phyloP scores from a whole-genome alignment of 2,329 filamentous ascomycete genomes.

The Malbranchea cinnamomea region DNA sequence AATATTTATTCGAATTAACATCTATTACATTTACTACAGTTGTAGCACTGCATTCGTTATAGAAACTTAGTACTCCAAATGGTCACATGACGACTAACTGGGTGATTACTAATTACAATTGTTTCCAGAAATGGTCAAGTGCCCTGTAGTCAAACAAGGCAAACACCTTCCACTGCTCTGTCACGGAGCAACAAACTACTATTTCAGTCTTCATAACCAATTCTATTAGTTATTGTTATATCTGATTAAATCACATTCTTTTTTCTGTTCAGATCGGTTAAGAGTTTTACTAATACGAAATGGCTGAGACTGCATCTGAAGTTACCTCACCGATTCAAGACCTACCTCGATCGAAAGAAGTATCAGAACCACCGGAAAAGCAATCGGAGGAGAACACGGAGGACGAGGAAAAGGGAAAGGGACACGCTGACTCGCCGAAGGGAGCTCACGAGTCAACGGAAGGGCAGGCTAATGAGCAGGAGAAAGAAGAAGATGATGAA shows the following conservation, averaged over 20 bases:
- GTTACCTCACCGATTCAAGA: not conserved
- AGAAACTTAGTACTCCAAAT: not conserved
- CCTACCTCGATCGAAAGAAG: too few relatives aligned
- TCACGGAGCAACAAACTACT: too few relatives aligned
- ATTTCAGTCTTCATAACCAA: too few relatives aligned
- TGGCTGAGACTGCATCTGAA: conserved; percentile 5
- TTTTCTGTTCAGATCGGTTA: conserved; percentile 6
- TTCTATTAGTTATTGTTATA: too few relatives aligned
- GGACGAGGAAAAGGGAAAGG: too few relatives aligned
- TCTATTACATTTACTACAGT: too few relatives aligned
- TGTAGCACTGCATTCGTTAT: not conserved
- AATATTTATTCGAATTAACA: not conserved
- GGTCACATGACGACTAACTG: not conserved
- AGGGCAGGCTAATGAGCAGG: conserved; percentile 6
- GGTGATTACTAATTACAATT: not conserved
- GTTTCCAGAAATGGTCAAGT: not conserved
- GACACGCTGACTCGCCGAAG: conserved; percentile 1
- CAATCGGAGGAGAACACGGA: conserved; percentile 3
- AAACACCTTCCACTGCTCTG: too few relatives aligned
- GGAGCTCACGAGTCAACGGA: conserved; percentile 4
- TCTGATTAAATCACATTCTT: conserved; percentile 4
- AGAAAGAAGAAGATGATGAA: conserved; percentile 10
- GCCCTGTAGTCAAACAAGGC: too few relatives aligned
- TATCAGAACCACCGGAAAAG: too few relatives aligned
- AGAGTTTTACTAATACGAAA: conserved; percentile 8